Evolutionary conservation across 495 filamentous ascomycete species (phyloP), one percentile per base, ranked within the genome.

Genomic region (Glarea lozoyensis): DNA sequence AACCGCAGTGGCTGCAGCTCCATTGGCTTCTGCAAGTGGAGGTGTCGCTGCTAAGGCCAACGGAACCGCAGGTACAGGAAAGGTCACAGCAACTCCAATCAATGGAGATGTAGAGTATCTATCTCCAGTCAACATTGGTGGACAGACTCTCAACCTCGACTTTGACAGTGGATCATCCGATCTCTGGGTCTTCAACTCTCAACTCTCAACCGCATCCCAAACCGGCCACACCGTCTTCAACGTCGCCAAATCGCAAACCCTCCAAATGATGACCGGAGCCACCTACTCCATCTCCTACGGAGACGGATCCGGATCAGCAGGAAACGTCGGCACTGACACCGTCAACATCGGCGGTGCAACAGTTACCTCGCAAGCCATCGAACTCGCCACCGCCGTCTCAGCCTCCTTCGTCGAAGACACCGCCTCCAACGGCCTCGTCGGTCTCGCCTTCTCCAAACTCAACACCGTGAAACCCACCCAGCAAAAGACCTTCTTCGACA

Each of bases 401-500:
- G 10, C 39, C 24, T 42, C 71, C 42, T 88, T 90, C 57, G n/a
- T n/a, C n/a, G 50, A 72, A 22, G 78, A 84, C 52, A 69, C 62
- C 6, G 49, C 62, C 32, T 78, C 69, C 45, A 81, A 87, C 48
- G 84, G 84, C 30, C 65, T 88, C 37, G 63, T 89, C 16, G 84
- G 84, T 32, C 69, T 89, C 13, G 78, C 70, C 13, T 88, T 86
- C 60, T 74, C 73, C 63, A 65, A 46, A 24, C 70, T 87, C 64
- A 89, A 88, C 15, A 40, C 37, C 5, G 75, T 86, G 37, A 38
- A 56, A 39, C 84, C 84, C 13, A 59, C 50, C 10, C 22, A 52
- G 11, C 73, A 82, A 56, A 75, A 68, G 37, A 89, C 83, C 11
- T 88, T 79, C 60, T 87, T 87, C 60, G 77, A 78, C 61, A 87